Conservation (phyloP, 2,329 filamentous ascomycete genomes). For the Didymosphaeria variabile region DNA sequence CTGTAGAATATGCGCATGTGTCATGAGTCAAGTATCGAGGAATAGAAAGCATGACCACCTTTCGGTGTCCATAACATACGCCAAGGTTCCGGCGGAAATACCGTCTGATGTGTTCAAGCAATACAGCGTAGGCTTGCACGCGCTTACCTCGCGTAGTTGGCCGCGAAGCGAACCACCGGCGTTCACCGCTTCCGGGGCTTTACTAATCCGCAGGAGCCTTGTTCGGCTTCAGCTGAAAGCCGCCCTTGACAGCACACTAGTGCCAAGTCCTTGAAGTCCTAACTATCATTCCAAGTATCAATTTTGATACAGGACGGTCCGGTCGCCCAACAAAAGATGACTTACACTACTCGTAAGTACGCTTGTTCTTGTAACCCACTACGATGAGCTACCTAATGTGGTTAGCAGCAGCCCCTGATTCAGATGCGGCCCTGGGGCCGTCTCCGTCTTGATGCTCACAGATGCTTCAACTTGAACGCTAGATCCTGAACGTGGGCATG, state of each 20-base stretch:
- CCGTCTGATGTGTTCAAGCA: not conserved
- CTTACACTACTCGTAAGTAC: too few relatives aligned
- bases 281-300: not conserved
- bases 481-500: not conserved
- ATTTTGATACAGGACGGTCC: not conserved
- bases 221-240: not conserved
- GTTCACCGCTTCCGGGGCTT: not conserved
- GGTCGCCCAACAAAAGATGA: not conserved
- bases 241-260: not conserved
- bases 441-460: too few relatives aligned
- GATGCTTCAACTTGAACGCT: not conserved
- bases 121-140: not conserved
- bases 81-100: slow-evolving; percentile 7
- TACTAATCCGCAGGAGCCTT: not conserved
- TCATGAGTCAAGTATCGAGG: not conserved
- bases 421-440: not conserved
- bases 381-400: not conserved
- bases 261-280: not conserved
- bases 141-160: not conserved
- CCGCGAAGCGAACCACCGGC: not conserved
- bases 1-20: not conserved
- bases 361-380: not conserved
- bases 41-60: slow-evolving; percentile 2
- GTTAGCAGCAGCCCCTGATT: not conserved
- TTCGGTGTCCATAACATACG: slow-evolving; percentile 13